phyloP scores from a whole-genome alignment of 306 rosid genomes.

The Mimosa pudica region DNA sequence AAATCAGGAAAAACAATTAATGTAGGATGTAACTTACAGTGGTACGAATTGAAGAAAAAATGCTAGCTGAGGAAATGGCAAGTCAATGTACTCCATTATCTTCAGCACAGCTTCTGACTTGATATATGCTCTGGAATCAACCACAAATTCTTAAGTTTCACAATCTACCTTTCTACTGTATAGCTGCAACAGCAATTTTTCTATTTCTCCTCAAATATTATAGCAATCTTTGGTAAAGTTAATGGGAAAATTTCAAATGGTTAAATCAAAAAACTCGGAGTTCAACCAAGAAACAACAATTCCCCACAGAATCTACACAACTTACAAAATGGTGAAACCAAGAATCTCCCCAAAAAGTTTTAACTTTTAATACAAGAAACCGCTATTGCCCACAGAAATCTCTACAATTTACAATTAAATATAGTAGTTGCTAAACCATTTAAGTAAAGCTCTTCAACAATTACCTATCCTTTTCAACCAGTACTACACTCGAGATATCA shows the following conservation, averaged over 20 bases:
- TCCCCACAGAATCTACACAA: neutral
- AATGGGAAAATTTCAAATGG: neutral
- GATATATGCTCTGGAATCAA: conserved; percentile 70
- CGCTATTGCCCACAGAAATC: too few relatives aligned
- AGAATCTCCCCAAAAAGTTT: too few relatives aligned
- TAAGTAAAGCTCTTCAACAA: neutral
- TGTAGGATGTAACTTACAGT: conserved; percentile 57
- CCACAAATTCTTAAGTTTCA: conserved; percentile 30
- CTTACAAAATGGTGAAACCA: too few relatives aligned
- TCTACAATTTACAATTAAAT: neutral
- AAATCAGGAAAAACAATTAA: conserved; percentile 1
- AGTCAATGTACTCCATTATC: conserved; percentile 86
- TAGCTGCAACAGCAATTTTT: neutral
- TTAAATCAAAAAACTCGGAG: neutral
- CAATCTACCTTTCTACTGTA: conserved; percentile 14
- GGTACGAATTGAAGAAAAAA: conserved; percentile 69
- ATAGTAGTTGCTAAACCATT: conserved; percentile 6
- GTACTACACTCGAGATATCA: conserved; percentile 95
- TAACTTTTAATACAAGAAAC: too few relatives aligned
- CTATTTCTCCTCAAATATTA: conserved; percentile 10
- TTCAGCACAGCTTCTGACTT: conserved; percentile 90
- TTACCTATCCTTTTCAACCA: conserved; percentile 79
- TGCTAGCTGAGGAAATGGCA: conserved; percentile 89
- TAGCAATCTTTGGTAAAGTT: conserved; percentile 10
- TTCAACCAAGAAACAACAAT: neutral